These are phyloP conservation scores for Chytriomyces sp. DNA, from an alignment of 192 early-diverging fungal species.

Conservation along the genomic window DNA sequence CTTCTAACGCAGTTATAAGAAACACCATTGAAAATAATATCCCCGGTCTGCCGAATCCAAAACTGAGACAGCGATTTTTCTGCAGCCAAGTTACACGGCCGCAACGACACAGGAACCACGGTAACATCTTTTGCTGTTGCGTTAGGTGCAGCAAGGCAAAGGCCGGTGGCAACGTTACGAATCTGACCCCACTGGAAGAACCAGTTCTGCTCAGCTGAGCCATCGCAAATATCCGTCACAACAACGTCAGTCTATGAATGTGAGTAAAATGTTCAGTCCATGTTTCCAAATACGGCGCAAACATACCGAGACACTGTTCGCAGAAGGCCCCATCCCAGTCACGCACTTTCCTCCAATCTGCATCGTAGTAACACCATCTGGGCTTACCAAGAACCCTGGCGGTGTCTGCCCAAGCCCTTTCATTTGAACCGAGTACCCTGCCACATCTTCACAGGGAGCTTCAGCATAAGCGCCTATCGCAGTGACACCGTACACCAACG, in stretches of 20 bases:
- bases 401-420: not conserved
- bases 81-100: not conserved
- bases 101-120: not conserved
- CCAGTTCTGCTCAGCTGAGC: slow-evolving; percentile 29
- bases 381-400: not conserved
- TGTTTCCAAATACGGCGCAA: not conserved
- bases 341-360: slow-evolving; percentile 18
- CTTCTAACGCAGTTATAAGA: slow-evolving; percentile 25
- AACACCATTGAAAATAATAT: not conserved
- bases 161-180: slow-evolving; percentile 30
- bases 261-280: not conserved
- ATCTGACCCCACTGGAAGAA: slow-evolving; percentile 32
- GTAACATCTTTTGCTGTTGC: not conserved
- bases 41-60: not conserved
- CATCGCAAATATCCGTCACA: slow-evolving; percentile 8
- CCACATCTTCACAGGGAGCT: not conserved
- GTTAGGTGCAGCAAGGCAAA: slow-evolving; percentile 21
- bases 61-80: slow-evolving; percentile 7
- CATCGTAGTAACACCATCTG: slow-evolving; percentile 3
- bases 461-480: not conserved
- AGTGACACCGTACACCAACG: not conserved
- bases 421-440: not conserved
- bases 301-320: slow-evolving; percentile 5
- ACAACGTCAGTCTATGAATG: not conserved
- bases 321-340: not conserved